A percentile compares a stretch with the other conserved stretches of the same genome.
phyloP scores from a whole-genome alignment of 306 rosid genomes.

The Echinosophora koreensis region DNA sequence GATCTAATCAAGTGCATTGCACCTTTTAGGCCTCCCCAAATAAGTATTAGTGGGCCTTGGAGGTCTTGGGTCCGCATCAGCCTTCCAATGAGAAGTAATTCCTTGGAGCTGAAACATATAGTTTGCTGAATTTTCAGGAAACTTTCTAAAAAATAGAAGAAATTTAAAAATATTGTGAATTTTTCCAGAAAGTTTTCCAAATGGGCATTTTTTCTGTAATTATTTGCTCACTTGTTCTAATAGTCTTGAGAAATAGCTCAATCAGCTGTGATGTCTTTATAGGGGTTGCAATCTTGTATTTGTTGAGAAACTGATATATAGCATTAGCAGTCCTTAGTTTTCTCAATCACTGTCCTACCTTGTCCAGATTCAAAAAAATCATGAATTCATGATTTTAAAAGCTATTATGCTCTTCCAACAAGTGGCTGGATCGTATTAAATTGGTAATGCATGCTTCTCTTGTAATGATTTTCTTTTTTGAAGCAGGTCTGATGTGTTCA shows the following conservation, averaged over 20 bases:
- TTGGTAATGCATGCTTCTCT: conserved; percentile 23
- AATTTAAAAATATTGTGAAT: conserved; percentile 1
- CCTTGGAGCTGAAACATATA: conserved; percentile 33
- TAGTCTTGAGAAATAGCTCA: conserved; percentile 11
- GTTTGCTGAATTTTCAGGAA: not conserved
- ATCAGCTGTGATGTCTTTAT: not conserved
- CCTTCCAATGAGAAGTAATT: conserved; percentile 84
- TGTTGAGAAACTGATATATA: conserved; percentile 17
- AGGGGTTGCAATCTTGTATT: conserved; percentile 1
- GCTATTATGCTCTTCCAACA: conserved; percentile 2
- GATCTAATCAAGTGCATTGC: no score
- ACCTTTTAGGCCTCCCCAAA: no score
- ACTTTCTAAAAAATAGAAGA: conserved; percentile 12
- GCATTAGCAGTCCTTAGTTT: not conserved
- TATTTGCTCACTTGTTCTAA: conserved; percentile 19
- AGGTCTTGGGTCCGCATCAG: no score
- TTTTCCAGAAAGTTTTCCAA: conserved; percentile 14
- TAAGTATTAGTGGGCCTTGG: no score
- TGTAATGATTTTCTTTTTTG: conserved; percentile 26
- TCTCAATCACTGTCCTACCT: conserved; percentile 23
- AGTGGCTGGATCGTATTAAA: conserved; percentile 20
- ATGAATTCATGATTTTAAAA: conserved; percentile 18
- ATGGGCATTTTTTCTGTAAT: not conserved
- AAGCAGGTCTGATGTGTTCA: conserved; percentile 77
- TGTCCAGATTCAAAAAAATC: not conserved